Conservation (phyloP, 163 green algal genomes). For the Picocystis sp. region DNA sequence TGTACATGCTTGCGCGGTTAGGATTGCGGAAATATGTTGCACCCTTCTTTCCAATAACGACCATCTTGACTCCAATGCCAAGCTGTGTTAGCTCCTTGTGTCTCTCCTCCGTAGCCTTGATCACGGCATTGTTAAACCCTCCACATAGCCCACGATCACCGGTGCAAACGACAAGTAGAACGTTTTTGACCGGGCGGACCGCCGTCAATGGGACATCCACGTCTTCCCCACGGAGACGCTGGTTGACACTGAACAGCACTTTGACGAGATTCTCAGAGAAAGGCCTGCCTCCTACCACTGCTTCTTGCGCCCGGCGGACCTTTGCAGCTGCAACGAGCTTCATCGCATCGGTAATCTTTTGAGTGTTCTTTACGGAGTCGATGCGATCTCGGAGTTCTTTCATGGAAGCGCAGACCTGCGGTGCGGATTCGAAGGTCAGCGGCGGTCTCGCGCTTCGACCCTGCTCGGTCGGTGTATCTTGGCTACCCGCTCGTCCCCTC, state of each 20-base stretch:
- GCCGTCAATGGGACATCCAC: slow-evolving; percentile 86
- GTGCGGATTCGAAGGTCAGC: too few species aligned
- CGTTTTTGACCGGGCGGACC: slow-evolving; percentile 82
- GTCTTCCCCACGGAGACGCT: slow-evolving; percentile 83
- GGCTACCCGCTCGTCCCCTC: too few species aligned
- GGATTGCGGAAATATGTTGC: slow-evolving; percentile 65
- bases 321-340: slow-evolving; percentile 98
- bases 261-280: slow-evolving; percentile 98
- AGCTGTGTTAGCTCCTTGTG: slow-evolving; percentile 55
- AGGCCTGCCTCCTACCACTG: slow-evolving; percentile 85
- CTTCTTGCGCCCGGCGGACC: slow-evolving; percentile 90
- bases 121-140: slow-evolving; percentile 96
- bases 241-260: slow-evolving; percentile 93
- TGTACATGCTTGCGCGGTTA: slow-evolving; percentile 37
- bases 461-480: too few species aligned
- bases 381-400: slow-evolving; percentile 93
- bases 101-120: slow-evolving; percentile 67
- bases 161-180: slow-evolving; percentile 75
- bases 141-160: slow-evolving; percentile 96
- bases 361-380: slow-evolving; percentile 87
- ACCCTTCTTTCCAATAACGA: slow-evolving; percentile 81
- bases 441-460: too few species aligned
- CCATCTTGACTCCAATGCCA: slow-evolving; percentile 57
- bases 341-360: slow-evolving; percentile 99
- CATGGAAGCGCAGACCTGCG: slow-evolving; percentile 32